A percentile compares a stretch with the other conserved stretches of the same genome.
phyloP scores from a whole-genome alignment of 306 rosid genomes.

The Vigna mungo region DNA sequence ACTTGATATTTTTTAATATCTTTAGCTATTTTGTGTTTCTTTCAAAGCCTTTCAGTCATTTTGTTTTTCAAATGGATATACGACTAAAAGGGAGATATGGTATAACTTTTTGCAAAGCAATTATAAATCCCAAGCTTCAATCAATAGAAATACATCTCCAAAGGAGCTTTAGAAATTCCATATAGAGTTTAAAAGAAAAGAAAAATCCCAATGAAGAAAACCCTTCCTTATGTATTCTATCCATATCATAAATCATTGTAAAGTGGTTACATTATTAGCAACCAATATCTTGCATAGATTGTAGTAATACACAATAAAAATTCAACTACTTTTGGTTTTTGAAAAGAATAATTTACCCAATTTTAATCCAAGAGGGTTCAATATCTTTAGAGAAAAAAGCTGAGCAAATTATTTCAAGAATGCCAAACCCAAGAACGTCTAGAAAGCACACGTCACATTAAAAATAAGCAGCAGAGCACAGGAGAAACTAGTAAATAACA shows the following conservation, averaged over 20 bases:
- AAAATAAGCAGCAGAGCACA: conserved; percentile 21
- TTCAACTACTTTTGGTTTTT: background rate
- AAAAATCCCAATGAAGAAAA: background rate
- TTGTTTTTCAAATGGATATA: too few species aligned
- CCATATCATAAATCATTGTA: background rate
- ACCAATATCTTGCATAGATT: background rate
- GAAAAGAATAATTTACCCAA: background rate
- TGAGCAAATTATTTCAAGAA: background rate
- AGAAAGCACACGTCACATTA: background rate
- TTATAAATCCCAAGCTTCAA: background rate
- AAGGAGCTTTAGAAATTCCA: background rate
- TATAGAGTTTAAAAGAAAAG: background rate
- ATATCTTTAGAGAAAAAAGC: conserved; percentile 14
- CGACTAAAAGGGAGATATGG: background rate
- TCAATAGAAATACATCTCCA: background rate
- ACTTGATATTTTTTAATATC: too few species aligned
- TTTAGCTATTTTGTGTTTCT: too few species aligned
- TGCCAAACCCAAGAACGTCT: conserved; percentile 17
- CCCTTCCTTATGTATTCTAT: background rate
- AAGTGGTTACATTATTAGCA: background rate
- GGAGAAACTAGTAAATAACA: conserved; percentile 27
- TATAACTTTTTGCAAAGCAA: background rate
- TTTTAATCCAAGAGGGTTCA: conserved; percentile 13
- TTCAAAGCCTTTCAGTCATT: too few species aligned
- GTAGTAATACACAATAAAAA: background rate